Base-by-base conservation (phyloP, 2,329 filamentous ascomycete species). In the Cladophialophora yegresii region DNA sequence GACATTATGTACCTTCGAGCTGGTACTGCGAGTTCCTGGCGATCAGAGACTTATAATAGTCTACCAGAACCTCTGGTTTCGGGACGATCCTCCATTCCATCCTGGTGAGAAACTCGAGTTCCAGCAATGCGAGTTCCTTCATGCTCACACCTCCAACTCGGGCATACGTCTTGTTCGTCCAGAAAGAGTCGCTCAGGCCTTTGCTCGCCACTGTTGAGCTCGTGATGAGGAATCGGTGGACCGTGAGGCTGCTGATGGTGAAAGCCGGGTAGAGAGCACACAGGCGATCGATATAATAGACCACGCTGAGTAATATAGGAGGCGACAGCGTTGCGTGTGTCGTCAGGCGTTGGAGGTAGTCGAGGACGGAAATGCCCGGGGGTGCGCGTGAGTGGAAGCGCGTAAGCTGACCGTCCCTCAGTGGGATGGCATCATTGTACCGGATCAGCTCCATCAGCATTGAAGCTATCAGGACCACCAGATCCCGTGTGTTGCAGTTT, bases 1-100 rank as follows among this genome's bases (percentile, higher is more conserved):
- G 49, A 53, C 20, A 28, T 33, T 50, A 51, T 50, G 28, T 54
- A 53, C 33, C 54, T 33, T 83, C 80, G 43, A 89, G 80, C 59
- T 80, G 78, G 72, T 85, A 89, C 45, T 84, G 84, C 23, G 84
- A 81, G 61, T 82, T 85, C 69, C 87, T 78, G 63, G 87, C 91
- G 33, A 98, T 89, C 36, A 99, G 80, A 56, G 91, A 93, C 66
- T 87, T 86, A 76, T 98, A 99, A 75, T 99, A 99, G 62, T 96
- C 92, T 28, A 92, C 91, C 50, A 99, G 81, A 1, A 96, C 89
- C 75, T 98, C 95, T 1, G 95, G 93, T 73, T 96, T 92, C 4
- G 95, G 95, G 2, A 99, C 93, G 70, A 99, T 99, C 73, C 90
- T 91, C 93, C 95, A 99, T 73, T 97, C 91, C 30, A 99, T 89